Evolutionary conservation across 352 stramenopile genomes (phyloP), one percentile per base, ranked within the genome.

Genomic region (Pythium folliculosum): DNA sequence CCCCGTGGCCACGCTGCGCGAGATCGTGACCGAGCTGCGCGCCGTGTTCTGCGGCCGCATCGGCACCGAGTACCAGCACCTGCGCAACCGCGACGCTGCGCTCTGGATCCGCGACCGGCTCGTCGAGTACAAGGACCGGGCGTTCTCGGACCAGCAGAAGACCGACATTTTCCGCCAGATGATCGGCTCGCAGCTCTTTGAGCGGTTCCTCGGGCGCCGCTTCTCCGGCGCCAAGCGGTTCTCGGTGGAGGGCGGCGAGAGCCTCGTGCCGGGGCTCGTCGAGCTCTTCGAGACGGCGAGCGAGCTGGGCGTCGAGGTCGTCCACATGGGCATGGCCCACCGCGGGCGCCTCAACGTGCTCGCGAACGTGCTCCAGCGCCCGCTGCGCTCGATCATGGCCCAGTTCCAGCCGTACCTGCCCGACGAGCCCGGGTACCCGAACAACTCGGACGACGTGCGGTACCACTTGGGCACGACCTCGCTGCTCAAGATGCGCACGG

Each of bases 291-390:
- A 99, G 71, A 84, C 77, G 45, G 97, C 96, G 5, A 97, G 87
- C 61, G 93, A 99, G 53, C 76, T 98, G 23, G 98, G 98, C 23
- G 93, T 99, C 19, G 94, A 99, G 75, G 92, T 93, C 38, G 97
- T 99, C 57, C 94, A 99, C 60, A 99, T 99, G 79, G 98, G 98
- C 52, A 99, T 99, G 98, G 94, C 98, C 21, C 98, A 99, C 78
- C 89, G 97, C 59, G 98, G 88, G 14, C 89, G 98, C 32, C 75
- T 99, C 14, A 99, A 99, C 72, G 89, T 99, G 30, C 83, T 99
- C 44, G 96, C 95, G 6, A 99, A 99, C 80, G 97, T 99, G 6
- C 88, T 99, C 64, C 83, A 98, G 51, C 98, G 98, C 67, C 97
- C 97, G 13, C 90, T 99, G 75, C 92, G 90, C 3, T 80, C 96